Base-by-base conservation (phyloP, 495 filamentous ascomycete species). In the Bathelium albidoporum region DNA sequence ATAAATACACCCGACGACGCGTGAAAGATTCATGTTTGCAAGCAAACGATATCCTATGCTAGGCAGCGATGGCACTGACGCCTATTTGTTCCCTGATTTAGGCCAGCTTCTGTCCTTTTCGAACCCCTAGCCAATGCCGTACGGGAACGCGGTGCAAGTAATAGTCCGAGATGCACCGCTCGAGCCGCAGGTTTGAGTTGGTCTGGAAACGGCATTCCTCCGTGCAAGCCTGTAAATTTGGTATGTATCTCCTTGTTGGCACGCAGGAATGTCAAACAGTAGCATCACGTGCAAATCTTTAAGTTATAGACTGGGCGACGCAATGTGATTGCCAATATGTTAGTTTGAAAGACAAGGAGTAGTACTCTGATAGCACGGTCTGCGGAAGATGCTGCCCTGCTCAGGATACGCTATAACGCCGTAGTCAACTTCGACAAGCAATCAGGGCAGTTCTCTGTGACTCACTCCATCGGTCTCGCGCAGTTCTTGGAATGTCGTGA, bases 121-220 rank as follows among this genome's bases (percentile, higher is more conserved):
- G n/a, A 55, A 9, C 49, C 24, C 49, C 24, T 55, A 10, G 24
- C 2, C 49, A 55, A 55, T 55, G 22, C 29, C 22, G 49, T 29
- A 29, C 49, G 16, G 49, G 49, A 29, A 29, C 24, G 49, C 49
- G 16, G 49, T 28, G 49, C 24, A 55, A 55, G 20, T 55, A 20
- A 49, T 20, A 49, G 44, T 49, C 44, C 44, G 49, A 55, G 49
- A 29, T 29, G 24, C 49, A 29, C 49, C 16, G 49, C 24, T 55
- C 24, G 20, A 55, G 49, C 20, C 24, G 49, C 49, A 1, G 49
- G 12, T 55, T 55, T 9, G 22, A 26, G 24, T 55, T 28, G n/a
- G 4, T 55, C 49, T 55, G 24, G 49, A 55, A 55, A 55, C 49
- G 49, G 49, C 49, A 55, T 55, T 55, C 49, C 49, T 55, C 49